A percentile compares a stretch with the other conserved stretches of the same genome.
Evolutionary conservation across 805 yeast species (phyloP).

Genomic region (Spathaspora sp.): DNA sequence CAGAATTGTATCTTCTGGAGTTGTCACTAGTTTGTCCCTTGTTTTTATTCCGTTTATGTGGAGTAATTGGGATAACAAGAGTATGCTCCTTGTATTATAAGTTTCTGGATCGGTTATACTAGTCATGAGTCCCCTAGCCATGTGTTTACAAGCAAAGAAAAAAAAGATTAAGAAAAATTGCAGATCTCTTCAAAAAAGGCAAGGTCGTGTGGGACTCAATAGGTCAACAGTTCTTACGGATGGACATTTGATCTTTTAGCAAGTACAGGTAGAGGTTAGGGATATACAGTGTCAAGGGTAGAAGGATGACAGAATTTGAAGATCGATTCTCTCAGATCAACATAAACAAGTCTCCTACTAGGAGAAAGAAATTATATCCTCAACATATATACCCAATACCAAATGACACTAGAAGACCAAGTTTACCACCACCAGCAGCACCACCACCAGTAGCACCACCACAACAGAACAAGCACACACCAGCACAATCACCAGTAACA

Average conservation of each 20-base stretch:
- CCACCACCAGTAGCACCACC: too few relatives aligned
- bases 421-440: not conserved
- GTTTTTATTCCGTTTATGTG: constrained; percentile 30
- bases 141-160: too few relatives aligned
- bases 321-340: constrained; percentile 28
- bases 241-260: not conserved
- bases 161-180: not conserved
- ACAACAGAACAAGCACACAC: too few relatives aligned
- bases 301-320: constrained; percentile 15
- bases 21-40: constrained; percentile 5
- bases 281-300: too few relatives aligned
- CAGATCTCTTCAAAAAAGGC: too few relatives aligned
- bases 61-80: constrained; percentile 35
- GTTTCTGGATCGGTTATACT: constrained; percentile 1
- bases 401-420: not conserved
- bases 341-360: constrained; percentile 20
- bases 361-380: constrained; percentile 20
- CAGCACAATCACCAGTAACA: too few relatives aligned
- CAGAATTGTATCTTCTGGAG: constrained; percentile 15
- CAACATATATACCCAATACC: constrained; percentile 13
- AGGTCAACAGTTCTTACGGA: not conserved
- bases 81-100: constrained; percentile 27
- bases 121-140: not conserved
- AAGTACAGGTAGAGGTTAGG: not conserved
- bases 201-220: not conserved